A percentile compares a stretch with the other conserved stretches of the same genome.
phyloP scores from a whole-genome alignment of 768 basidiomycete genomes.

The Boletus reticuloceps region DNA sequence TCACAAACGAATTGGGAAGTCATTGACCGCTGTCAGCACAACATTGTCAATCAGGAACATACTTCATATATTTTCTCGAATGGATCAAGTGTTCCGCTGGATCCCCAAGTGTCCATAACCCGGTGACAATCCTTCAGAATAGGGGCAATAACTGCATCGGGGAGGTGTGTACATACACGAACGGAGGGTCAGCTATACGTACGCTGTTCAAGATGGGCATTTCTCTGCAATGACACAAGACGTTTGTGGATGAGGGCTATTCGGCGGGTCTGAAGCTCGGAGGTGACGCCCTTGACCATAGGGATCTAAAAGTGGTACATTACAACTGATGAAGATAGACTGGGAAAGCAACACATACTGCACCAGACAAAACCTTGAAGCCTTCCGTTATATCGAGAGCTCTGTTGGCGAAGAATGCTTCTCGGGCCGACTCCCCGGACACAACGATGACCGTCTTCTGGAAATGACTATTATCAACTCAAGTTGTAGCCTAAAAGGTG shows the following conservation, averaged over 20 bases:
- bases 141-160: slow-evolving; percentile 55
- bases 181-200: slow-evolving; percentile 25
- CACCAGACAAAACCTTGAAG: slow-evolving; percentile 76
- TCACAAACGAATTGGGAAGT: neutral
- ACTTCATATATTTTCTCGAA: slow-evolving; percentile 72
- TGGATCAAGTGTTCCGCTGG: slow-evolving; percentile 66
- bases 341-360: slow-evolving; percentile 45
- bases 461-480: slow-evolving; percentile 16
- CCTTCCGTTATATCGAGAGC: slow-evolving; percentile 76
- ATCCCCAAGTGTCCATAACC: slow-evolving; percentile 64
- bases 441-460: slow-evolving; percentile 74
- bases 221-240: slow-evolving; percentile 59
- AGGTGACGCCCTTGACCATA: slow-evolving; percentile 72
- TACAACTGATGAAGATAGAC: slow-evolving; percentile 16
- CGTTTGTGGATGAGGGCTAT: slow-evolving; percentile 72
- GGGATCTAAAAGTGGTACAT: slow-evolving; percentile 52
- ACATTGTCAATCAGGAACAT: slow-evolving; percentile 15
- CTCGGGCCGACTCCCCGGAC: slow-evolving; percentile 68
- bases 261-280: slow-evolving; percentile 59
- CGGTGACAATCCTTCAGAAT: slow-evolving; percentile 64
- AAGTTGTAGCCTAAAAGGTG: slow-evolving; percentile 10
- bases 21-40: no score
- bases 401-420: slow-evolving; percentile 66
- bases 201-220: slow-evolving; percentile 60
- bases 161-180: slow-evolving; percentile 6